Percentiles rank a stretch among this genome's conserved stretches.
These are phyloP conservation scores for Claviceps cyperi DNA, from an alignment of 2,329 filamentous ascomycete species.

Conservation along the genomic window DNA sequence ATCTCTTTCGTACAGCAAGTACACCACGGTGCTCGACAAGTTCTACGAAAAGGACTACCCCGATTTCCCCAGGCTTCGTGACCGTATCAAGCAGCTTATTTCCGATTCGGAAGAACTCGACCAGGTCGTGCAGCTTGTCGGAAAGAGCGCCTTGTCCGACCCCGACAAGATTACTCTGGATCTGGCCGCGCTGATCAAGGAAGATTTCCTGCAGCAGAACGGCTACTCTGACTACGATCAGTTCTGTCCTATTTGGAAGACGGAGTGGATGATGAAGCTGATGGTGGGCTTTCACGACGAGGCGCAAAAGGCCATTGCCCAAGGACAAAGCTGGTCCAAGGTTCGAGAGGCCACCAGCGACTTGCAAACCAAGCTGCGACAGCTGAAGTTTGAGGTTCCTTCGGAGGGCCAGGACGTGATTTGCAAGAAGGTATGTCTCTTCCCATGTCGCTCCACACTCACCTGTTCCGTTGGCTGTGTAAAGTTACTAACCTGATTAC, in stretches of 20 bases:
- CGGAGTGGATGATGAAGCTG: conserved; percentile 99
- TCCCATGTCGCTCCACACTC: not conserved
- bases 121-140: conserved; percentile 95
- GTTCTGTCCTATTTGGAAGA: conserved; percentile 99
- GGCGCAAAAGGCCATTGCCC: conserved; percentile 83
- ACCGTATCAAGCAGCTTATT: conserved; percentile 85
- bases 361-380: conserved; percentile 69
- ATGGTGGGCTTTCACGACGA: conserved; percentile 98
- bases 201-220: conserved; percentile 98
- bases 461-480: not conserved
- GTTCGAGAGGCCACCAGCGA: conserved; percentile 82
- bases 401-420: conserved; percentile 69
- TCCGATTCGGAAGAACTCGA: conserved; percentile 94
- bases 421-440: conserved; percentile 56
- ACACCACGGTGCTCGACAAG: conserved; percentile 74
- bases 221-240: conserved; percentile 98
- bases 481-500: not conserved
- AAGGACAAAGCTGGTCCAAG: conserved; percentile 86
- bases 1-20: conserved; percentile 88
- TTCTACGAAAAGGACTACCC: conserved; percentile 90
- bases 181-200: conserved; percentile 81
- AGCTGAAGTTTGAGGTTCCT: conserved; percentile 94
- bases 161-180: conserved; percentile 97
- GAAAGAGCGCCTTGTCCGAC: conserved; percentile 91
- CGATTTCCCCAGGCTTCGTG: conserved; percentile 83